Conservation (phyloP, 148 eudicot species). For the Camellia lanceoleosa region DNA sequence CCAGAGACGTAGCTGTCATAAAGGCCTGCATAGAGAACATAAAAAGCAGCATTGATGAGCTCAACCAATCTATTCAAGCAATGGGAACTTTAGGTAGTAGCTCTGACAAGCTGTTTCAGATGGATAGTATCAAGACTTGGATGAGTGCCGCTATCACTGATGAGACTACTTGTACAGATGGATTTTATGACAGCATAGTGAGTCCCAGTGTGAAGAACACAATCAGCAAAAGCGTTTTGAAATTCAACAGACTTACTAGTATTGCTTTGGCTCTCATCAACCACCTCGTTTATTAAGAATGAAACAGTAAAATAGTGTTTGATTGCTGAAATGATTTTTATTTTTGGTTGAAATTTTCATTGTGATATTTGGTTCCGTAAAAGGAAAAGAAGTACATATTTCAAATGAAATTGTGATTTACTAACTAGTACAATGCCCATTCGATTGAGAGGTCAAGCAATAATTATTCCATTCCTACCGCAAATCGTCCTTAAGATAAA, state of each 20-base stretch:
- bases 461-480: too few species aligned
- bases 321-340: background rate
- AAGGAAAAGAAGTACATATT: too few species aligned
- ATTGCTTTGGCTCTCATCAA: constrained; percentile 50
- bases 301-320: background rate
- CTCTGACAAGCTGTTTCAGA: constrained; percentile 24
- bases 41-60: constrained; percentile 19
- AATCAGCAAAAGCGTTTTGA: constrained; percentile 19
- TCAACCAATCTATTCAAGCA: constrained; percentile 30
- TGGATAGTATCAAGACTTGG: constrained; percentile 49
- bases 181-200: constrained; percentile 30
- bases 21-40: constrained; percentile 36
- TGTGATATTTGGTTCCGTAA: too few species aligned
- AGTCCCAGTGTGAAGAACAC: constrained; percentile 24
- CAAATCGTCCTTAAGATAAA: too few species aligned
- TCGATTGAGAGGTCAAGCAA: too few species aligned
- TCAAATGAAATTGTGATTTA: too few species aligned
- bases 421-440: too few species aligned
- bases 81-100: constrained; percentile 10
- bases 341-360: too few species aligned
- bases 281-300: constrained; percentile 24
- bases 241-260: constrained; percentile 31
- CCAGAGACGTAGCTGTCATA: constrained; percentile 26
- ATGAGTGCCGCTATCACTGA: constrained; percentile 61
- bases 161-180: constrained; percentile 58